Conservation (phyloP, 2,329 filamentous ascomycete species). For the Colletotrichum sansevieriae region DNA sequence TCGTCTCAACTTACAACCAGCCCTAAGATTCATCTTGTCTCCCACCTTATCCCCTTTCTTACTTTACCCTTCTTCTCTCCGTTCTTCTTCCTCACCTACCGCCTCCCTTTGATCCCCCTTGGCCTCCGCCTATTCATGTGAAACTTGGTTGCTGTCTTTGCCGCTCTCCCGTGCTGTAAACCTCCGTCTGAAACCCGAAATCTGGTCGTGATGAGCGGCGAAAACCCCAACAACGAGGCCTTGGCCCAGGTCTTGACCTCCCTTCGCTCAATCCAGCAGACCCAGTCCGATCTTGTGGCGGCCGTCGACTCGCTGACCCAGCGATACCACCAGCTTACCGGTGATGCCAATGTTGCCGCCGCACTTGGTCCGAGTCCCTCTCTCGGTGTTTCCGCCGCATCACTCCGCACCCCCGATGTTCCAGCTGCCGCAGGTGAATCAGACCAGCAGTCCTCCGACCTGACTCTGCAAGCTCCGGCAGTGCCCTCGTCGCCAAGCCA, state of each 20-base stretch:
- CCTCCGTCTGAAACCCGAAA: conserved; percentile 16
- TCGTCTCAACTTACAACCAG: neutral
- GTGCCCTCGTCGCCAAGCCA: conserved; percentile 49
- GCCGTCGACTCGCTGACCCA: conserved; percentile 56
- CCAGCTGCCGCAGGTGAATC: conserved; percentile 16
- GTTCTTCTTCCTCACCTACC: neutral
- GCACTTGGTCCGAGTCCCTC: conserved; percentile 25
- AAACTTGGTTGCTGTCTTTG: neutral
- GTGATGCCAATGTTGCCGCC: conserved; percentile 17
- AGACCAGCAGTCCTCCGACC: conserved; percentile 24
- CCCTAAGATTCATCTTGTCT: conserved; percentile 16
- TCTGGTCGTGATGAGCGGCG: conserved; percentile 25
- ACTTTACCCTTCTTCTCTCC: neutral
- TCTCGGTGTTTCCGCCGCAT: conserved; percentile 7
- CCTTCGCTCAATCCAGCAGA: conserved; percentile 54
- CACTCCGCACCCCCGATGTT: conserved; percentile 39
- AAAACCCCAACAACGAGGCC: conserved; percentile 40
- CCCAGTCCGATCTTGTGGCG: conserved; percentile 56
- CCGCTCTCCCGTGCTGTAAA: conserved; percentile 2
- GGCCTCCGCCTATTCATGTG: neutral
- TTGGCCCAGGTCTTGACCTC: conserved; percentile 52
- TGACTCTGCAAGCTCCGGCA: conserved; percentile 44
- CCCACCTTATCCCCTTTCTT: neutral
- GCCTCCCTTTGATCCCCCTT: neutral
- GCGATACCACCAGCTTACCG: conserved; percentile 41